Evolutionary conservation across 1,284 basidiomycete genomes (phyloP), one percentile per base, ranked within the genome.

Genomic region (Takashimella koratensis): DNA sequence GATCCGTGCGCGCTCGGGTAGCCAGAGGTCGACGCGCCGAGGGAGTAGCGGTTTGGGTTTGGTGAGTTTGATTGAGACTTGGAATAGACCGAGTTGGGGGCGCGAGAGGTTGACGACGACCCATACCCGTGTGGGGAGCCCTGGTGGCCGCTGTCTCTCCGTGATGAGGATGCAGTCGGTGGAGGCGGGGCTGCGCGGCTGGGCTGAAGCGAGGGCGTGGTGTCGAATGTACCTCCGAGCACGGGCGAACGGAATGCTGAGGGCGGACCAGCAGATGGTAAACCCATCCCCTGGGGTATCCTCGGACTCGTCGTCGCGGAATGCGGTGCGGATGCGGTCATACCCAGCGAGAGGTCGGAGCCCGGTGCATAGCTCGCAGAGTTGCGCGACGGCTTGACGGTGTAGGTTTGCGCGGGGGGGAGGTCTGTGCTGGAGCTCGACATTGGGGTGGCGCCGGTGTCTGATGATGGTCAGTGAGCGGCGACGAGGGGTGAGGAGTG

Each of bases 391-490:
- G 74, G 75, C 22, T 73, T 67, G 21, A 73, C 64, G 5, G 70
- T 67, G 47, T 65, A 58, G 22, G 54, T 51, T 50, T 62, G 56
- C 22, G 58, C 55, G 43, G 56, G 59, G 43, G 68, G 63, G 12
- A 60, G 53, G 36, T 60, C 59, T 19, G 49, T 20, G 43, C 43
- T 27, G 5, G 44, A 23, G 30, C 30, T 36, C 12, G 67, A 51
- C 60, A 73, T 65, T 19, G 74, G 73, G 4, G 71, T 74, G 20
- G 74, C 74, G 36, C 74, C 74, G 53, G 65, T 75, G 60, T 76
- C 74, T 76, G 54, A 19, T 22, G 27, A 36, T 47, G 24, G 49
- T 52, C 46, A 56, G 51, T 49, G 49, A 49, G 43, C 20, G 42
- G 30, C 30, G 21, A 49, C 8, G 19, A 22, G 24, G 24, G 20